Base-by-base conservation (phyloP, 2,329 filamentous ascomycete species). In the Stachybotrys echinatus region DNA sequence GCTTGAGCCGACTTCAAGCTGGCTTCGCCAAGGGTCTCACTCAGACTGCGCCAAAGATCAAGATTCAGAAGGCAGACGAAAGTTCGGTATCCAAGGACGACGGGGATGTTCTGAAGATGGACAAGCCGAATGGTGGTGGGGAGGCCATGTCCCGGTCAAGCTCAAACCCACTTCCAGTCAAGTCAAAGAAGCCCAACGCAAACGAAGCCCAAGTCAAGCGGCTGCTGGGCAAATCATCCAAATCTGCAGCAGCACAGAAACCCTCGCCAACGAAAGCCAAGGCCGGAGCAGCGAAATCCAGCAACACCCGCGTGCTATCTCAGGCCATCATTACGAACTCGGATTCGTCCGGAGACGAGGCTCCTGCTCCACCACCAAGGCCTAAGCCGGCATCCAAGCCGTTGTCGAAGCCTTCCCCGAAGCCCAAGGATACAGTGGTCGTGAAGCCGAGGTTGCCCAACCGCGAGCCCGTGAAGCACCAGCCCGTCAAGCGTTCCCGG, bases 1-100 rank as follows among this genome's bases (percentile, higher is more conserved):
- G 76, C 47, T 65, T 86, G 31, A 85, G 83, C 66, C 81, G 78
- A 57, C 66, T 86, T 8, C 82, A 85, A 55, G 78, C 75, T 12
- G 74, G 75, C 10, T 72, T 86, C 42, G 80, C 77, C 45, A 79
- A 77, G 60, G 75, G 74, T 2, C 69, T 73, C n/a, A 63, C 71
- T 17, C 67, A 65, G 27, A 62, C 73, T n/a, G 64, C 72, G 4
- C 72, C 79, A 2, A 81, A 77, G 60, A 71, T 74, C 55, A 74
- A 74, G 54, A 66, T 71, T 6, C 73, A 79, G 50, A 79, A 76
- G 57, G 65, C 68, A 8, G 79, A 83, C 19, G 77, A 77, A 14
- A 68, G 61, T 42, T 67, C 66, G 20, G 68, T 65, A 14, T 66
- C 68, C 43, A 69, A 66, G 51, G 75, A 74, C 51, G 73, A 60